phyloP scores from a whole-genome alignment of 1,139 yeast species.

The Debaryomyces coudertii region DNA sequence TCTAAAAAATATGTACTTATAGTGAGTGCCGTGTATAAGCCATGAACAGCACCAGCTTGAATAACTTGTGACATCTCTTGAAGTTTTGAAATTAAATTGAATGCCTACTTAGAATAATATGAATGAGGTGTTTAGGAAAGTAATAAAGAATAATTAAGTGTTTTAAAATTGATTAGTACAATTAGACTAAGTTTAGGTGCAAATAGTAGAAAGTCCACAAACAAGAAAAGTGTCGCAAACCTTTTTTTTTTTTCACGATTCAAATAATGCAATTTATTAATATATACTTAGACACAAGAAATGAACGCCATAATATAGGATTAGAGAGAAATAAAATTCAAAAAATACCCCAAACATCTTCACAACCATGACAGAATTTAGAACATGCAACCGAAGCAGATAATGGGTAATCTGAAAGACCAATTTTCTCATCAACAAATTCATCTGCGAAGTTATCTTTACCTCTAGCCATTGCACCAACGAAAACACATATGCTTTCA shows the following conservation, averaged over 20 bases:
- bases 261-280: slow-evolving; percentile 2
- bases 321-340: slow-evolving; percentile 17
- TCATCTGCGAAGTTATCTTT: slow-evolving; percentile 97
- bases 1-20: slow-evolving; percentile 43
- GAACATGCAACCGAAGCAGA: slow-evolving; percentile 98
- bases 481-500: slow-evolving; percentile 95
- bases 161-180: neutral
- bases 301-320: slow-evolving; percentile 8
- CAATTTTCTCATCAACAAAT: slow-evolving; percentile 93
- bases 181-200: slow-evolving; percentile 2
- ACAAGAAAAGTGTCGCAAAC: slow-evolving; percentile 6
- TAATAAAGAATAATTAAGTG: neutral
- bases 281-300: slow-evolving; percentile 11
- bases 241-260: slow-evolving; percentile 1
- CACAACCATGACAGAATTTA: slow-evolving; percentile 97
- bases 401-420: slow-evolving; percentile 91
- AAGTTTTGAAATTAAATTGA: neutral
- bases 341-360: slow-evolving; percentile 91
- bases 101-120: neutral
- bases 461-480: slow-evolving; percentile 99
- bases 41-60: slow-evolving; percentile 49
- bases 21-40: slow-evolving; percentile 40
- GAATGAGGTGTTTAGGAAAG: neutral
- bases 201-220: slow-evolving; percentile 5
- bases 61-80: slow-evolving; percentile 26